Evolutionary conservation across 345 rosid genomes (phyloP), one percentile per base, ranked within the genome.

Genomic region (Sonneratia alba): DNA sequence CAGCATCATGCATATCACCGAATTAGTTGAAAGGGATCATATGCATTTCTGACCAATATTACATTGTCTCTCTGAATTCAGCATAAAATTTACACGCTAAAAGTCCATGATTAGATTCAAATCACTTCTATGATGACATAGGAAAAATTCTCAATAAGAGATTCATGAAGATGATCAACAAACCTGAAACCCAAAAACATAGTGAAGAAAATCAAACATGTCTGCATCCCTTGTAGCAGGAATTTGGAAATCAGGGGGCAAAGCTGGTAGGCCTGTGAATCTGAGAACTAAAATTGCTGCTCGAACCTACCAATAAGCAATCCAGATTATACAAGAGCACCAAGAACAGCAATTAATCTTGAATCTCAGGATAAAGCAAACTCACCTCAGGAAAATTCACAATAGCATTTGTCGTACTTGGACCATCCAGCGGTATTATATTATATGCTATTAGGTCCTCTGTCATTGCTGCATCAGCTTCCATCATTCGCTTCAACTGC

Each of bases 161-260:
- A 70, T 42, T 71, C 49, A 61, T 12, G 43, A 43, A 43, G 66
- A 61, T 61, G 4, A 36, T 42, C 22, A 14, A 83, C 88, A 73
- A 79, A 94, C 98, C 96, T 94, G 98, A 84, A 95, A 95, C 36
- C 99, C 99, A 76, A 95, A 95, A 77, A 87, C 81, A 68, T 78
- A 88, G 64, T 95, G 97, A 74, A 95, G 86, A 83, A 92, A 89
- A 85, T 95, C 97, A 66, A 95, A 81, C 82, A 90, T 81, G 78
- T 95, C 99, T 69, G 85, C 83, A 75, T 61, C 79, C 81, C 99
- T 89, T 55, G 89, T 77, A 16, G 86, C 78, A 7, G 99, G 93
- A 79, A 90, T 56, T 63, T 87, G 66, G 76, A 89, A 90, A 77
- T 90, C 91, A 19, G 70, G 81, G 36, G 97, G 92, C 82, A 95